Evolutionary conservation across 1,284 basidiomycete species (phyloP).

Genomic region (Polyporus tsugae): DNA sequence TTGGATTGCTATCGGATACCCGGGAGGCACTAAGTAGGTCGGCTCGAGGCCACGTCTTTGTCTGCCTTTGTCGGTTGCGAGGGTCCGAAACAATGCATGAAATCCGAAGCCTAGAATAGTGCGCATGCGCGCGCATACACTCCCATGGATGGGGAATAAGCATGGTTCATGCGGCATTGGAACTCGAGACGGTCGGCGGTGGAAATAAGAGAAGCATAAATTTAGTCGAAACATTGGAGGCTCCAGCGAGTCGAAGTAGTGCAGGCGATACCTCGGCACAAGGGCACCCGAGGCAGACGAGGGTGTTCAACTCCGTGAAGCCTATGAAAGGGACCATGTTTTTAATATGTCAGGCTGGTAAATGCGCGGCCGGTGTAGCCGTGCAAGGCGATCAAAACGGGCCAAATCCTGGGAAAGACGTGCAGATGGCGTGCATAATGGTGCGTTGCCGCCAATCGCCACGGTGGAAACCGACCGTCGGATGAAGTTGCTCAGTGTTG

Average conservation of each 20-base stretch:
- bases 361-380: neutral
- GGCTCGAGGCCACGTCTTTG: neutral
- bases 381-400: neutral
- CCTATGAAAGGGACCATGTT: neutral
- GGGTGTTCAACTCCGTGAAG: neutral
- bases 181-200: neutral
- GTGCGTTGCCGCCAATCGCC: neutral
- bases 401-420: neutral
- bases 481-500: neutral
- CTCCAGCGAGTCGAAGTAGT: neutral
- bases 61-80: neutral
- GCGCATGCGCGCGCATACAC: neutral
- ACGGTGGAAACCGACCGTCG: neutral
- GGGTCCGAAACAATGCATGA: neutral
- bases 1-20: neutral
- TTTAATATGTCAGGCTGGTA: conserved; percentile 1
- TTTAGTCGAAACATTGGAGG: neutral
- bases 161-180: neutral
- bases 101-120: neutral
- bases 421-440: neutral
- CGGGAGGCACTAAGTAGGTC: neutral
- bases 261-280: neutral
- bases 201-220: neutral
- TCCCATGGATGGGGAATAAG: neutral
- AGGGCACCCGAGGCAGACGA: neutral